Percentiles rank a stretch among this genome's conserved stretches.
phyloP scores from a whole-genome alignment of 768 basidiomycete genomes.

The Boletus insuetus region DNA sequence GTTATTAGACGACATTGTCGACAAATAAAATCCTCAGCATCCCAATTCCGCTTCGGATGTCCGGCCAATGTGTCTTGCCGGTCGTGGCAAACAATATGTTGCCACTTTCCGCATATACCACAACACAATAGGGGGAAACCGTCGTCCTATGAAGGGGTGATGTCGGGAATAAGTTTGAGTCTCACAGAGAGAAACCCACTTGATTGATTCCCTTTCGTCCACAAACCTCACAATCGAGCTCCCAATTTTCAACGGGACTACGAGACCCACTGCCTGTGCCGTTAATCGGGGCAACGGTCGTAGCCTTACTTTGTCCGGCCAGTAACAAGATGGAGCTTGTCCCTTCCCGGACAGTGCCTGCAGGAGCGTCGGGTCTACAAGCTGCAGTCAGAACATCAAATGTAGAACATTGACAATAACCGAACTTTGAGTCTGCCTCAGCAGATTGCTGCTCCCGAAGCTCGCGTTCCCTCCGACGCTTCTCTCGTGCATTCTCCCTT shows the following conservation, averaged over 20 bases:
- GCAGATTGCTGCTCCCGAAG: slow-evolving; percentile 22
- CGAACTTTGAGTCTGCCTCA: slow-evolving; percentile 16
- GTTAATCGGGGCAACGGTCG: slow-evolving; percentile 13
- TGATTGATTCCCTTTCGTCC: slow-evolving; percentile 66
- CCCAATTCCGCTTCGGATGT: slow-evolving; percentile 75
- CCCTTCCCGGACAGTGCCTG: slow-evolving; percentile 2
- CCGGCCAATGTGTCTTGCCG: slow-evolving; percentile 61
- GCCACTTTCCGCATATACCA: slow-evolving; percentile 81
- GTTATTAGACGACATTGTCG: slow-evolving; percentile 44
- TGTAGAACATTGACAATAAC: neutral
- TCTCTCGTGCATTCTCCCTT: slow-evolving; percentile 61
- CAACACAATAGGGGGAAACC: slow-evolving; percentile 79
- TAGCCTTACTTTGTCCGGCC: slow-evolving; percentile 6
- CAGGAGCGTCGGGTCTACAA: slow-evolving; percentile 10
- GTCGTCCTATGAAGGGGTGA: slow-evolving; percentile 57
- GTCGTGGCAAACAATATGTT: slow-evolving; percentile 87
- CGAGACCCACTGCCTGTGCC: slow-evolving; percentile 45
- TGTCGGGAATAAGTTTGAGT: neutral
- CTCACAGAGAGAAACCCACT: slow-evolving; percentile 41
- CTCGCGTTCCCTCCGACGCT: slow-evolving; percentile 38
- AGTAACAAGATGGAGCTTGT: neutral
- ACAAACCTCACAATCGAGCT: slow-evolving; percentile 87
- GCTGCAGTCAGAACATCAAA: slow-evolving; percentile 13
- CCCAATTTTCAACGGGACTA: slow-evolving; percentile 71
- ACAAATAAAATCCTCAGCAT: slow-evolving; percentile 80